Percentiles rank a stretch among this genome's conserved stretches.
These are phyloP conservation scores for Colletotrichum spinosum DNA, from an alignment of 2,329 filamentous ascomycete species.

Conservation along the genomic window DNA sequence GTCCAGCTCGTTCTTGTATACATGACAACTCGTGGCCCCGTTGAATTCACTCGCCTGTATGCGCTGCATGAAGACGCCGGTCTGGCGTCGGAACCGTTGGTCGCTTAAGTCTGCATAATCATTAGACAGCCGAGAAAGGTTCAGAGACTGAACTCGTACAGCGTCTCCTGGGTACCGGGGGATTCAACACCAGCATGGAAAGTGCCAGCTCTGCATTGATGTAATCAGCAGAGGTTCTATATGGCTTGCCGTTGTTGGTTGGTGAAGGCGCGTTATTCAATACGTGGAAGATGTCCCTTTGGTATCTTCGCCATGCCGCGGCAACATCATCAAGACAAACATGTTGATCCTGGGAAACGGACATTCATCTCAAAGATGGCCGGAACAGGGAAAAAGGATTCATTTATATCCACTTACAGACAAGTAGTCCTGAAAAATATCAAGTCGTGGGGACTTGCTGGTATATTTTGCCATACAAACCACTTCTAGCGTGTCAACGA, in stretches of 20 bases:
- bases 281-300: not conserved
- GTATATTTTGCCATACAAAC: no score
- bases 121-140: slow-evolving; percentile 60
- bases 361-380: no score
- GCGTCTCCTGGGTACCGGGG: slow-evolving; percentile 15
- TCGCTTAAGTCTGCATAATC: slow-evolving; percentile 53
- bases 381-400: no score
- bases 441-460: no score
- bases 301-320: not conserved
- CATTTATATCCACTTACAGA: no score
- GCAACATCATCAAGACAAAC: not conserved
- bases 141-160: slow-evolving; percentile 50
- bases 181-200: slow-evolving; percentile 15
- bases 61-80: slow-evolving; percentile 57
- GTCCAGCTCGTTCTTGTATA: slow-evolving; percentile 52
- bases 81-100: slow-evolving; percentile 58
- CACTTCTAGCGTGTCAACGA: no score
- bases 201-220: slow-evolving; percentile 19
- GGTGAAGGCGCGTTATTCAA: not conserved
- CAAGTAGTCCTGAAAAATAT: no score
- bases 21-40: slow-evolving; percentile 36
- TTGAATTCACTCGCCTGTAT: slow-evolving; percentile 56
- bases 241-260: not conserved
- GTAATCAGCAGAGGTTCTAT: not conserved
- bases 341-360: no score